Conservation (phyloP, 1,284 basidiomycete species). For the Austroboletus olivaceoglutinosus region DNA sequence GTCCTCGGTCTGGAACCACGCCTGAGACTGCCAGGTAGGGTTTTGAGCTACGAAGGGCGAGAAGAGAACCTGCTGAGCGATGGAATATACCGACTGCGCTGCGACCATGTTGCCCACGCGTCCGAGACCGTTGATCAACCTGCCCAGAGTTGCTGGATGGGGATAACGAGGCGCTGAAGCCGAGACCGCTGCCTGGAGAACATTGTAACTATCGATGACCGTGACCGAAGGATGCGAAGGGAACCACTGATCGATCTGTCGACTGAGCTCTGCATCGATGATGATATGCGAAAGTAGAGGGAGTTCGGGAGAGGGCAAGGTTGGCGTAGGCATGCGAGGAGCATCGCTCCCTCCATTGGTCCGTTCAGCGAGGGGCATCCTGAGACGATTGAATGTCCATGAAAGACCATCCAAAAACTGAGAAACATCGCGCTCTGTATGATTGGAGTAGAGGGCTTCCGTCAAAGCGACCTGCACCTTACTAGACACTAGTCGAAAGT, state of each 20-base stretch:
- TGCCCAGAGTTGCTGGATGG: conserved; percentile 52
- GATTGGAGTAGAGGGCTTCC: conserved; percentile 23
- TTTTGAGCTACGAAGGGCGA: conserved; percentile 38
- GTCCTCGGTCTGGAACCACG: conserved; percentile 83
- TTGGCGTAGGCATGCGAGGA: conserved; percentile 12
- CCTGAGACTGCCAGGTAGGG: conserved; percentile 50
- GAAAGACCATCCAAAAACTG: conserved; percentile 23
- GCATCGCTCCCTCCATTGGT: conserved; percentile 1
- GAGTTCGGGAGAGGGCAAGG: conserved; percentile 11
- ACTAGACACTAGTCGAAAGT: conserved; percentile 21
- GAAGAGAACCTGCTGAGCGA: conserved; percentile 62
- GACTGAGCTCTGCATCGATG: conserved; percentile 30
- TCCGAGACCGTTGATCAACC: conserved; percentile 68
- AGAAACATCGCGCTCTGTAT: conserved; percentile 21
- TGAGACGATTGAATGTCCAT: conserved; percentile 21
- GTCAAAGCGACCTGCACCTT: conserved; percentile 22
- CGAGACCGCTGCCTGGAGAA: conserved; percentile 39
- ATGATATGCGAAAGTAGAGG: conserved; percentile 19
- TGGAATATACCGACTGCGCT: conserved; percentile 66
- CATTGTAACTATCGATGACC: conserved; percentile 35
- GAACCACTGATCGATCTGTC: conserved; percentile 44
- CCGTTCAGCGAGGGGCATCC: conserved; percentile 22
- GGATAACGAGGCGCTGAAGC: conserved; percentile 45
- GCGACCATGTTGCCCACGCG: conserved; percentile 60
- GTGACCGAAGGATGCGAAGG: conserved; percentile 29